A percentile compares a stretch with the other conserved stretches of the same genome.
Evolutionary conservation across 176 grass and related monocot species (phyloP).

Genomic region (Coix lacrymajobi): DNA sequence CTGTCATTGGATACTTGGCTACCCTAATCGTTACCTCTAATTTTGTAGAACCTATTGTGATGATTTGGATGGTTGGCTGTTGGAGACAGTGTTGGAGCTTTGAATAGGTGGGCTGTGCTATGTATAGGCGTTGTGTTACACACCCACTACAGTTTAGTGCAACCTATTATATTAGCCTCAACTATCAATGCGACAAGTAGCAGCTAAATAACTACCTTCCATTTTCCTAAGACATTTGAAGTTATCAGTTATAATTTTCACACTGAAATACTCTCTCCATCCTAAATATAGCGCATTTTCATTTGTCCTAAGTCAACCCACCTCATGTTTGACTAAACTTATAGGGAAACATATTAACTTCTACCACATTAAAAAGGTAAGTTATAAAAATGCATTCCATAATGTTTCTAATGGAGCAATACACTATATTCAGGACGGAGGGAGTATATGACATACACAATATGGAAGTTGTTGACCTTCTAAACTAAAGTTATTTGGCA

Average conservation of each 20-base stretch:
- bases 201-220: not conserved
- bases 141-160: conserved; percentile 4
- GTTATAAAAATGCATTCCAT: not conserved
- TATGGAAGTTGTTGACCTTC: conserved; percentile 12
- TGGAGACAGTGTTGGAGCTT: conserved; percentile 17
- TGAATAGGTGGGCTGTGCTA: conserved; percentile 15
- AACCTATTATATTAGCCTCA: not conserved
- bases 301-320: not conserved
- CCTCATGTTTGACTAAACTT: not conserved
- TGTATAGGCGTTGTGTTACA: not conserved
- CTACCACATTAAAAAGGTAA: not conserved
- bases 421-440: not conserved
- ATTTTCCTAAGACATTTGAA: not conserved
- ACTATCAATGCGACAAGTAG: conserved; percentile 5
- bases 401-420: not conserved
- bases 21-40: conserved; percentile 34
- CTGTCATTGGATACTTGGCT: conserved; percentile 1
- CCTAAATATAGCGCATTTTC: not conserved
- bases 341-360: not conserved
- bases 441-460: not conserved
- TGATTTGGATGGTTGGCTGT: conserved; percentile 31
- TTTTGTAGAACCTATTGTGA: conserved; percentile 39
- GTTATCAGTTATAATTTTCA: not conserved
- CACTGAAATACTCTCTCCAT: not conserved
- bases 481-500: conserved; percentile 10